Percentiles rank a stretch among this genome's conserved stretches.
phyloP scores from a whole-genome alignment of 345 rosid genomes.

The Salix viminalis region DNA sequence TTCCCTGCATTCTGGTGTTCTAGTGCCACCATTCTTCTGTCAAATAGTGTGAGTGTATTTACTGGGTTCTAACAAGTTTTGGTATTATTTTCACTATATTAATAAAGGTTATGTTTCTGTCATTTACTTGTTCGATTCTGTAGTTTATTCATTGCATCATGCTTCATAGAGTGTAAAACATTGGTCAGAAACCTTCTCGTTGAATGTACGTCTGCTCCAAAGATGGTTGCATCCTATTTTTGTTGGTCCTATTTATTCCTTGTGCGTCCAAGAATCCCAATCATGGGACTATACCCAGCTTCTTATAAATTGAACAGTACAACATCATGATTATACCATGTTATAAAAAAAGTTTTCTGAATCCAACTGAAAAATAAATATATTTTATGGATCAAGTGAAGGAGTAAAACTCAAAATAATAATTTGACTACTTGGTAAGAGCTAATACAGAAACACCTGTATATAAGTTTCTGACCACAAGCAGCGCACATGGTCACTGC shows the following conservation, averaged over 20 bases:
- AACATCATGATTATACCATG: no score
- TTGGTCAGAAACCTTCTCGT: background rate
- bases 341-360: no score
- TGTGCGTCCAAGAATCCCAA: background rate
- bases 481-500: background rate
- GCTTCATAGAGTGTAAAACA: background rate
- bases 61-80: no score
- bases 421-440: background rate
- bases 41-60: no score
- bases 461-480: background rate
- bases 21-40: no score
- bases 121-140: background rate
- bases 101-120: no score
- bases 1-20: no score
- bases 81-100: no score
- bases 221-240: background rate
- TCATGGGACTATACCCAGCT: background rate
- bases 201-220: background rate
- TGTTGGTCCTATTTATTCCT: background rate
- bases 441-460: background rate
- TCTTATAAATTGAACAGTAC: background rate
- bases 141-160: background rate
- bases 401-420: no score
- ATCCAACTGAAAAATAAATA: background rate
- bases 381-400: no score